These are phyloP conservation scores for Phytophthora tubulina DNA, from an alignment of 352 stramenopile genomes.

Conservation along the genomic window DNA sequence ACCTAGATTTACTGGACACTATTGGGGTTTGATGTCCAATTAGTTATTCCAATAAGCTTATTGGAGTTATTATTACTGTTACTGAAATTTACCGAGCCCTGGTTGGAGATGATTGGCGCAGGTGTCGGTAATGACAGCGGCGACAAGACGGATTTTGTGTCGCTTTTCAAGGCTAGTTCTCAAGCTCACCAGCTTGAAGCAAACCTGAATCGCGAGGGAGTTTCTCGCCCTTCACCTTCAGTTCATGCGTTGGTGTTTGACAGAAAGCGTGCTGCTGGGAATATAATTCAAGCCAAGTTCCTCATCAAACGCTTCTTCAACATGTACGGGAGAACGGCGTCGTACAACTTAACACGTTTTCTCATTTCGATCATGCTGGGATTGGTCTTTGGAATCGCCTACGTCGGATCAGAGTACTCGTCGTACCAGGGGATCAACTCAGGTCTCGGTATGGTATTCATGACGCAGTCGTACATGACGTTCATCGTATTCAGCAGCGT, in stretches of 20 bases:
- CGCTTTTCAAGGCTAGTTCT: conserved; percentile 41
- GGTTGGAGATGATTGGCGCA: conserved; percentile 68
- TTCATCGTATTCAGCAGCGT: conserved; percentile 33
- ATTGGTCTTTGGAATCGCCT: conserved; percentile 79
- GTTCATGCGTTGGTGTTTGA: conserved; percentile 45
- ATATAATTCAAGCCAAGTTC: conserved; percentile 40
- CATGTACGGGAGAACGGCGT: conserved; percentile 82
- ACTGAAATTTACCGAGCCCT: too few species aligned
- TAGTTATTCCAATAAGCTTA: too few species aligned
- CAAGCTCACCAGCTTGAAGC: conserved; percentile 37
- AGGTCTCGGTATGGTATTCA: conserved; percentile 80
- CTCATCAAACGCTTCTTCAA: conserved; percentile 62
- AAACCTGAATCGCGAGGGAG: conserved; percentile 45
- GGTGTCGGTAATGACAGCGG: conserved; percentile 44
- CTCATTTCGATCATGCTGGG: conserved; percentile 71
- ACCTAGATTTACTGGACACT: too few species aligned
- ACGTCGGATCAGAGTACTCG: conserved; percentile 52
- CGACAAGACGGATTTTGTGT: conserved; percentile 34
- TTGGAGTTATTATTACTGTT: too few species aligned
- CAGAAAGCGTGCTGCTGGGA: conserved; percentile 42
- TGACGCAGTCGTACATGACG: conserved; percentile 74
- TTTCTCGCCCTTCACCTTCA: conserved; percentile 37
- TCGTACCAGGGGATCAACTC: conserved; percentile 50
- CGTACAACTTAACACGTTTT: conserved; percentile 51
- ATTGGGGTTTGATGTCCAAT: too few species aligned